Conservation (phyloP, 2,329 filamentous ascomycete species). For the Herpotrichia juniperi region DNA sequence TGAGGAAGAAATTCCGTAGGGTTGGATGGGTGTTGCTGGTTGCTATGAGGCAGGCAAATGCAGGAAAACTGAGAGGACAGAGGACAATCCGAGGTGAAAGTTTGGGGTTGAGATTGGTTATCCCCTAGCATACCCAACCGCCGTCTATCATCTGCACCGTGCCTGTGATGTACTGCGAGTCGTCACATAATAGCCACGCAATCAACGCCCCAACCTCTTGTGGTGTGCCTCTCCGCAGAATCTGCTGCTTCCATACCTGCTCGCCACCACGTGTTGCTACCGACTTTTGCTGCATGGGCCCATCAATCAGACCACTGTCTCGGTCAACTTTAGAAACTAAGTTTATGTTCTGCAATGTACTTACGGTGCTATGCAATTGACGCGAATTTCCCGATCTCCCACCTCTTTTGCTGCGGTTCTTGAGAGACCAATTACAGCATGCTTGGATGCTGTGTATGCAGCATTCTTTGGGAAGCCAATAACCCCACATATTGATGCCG, state of each 20-base stretch:
- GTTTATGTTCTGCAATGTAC: neutral
- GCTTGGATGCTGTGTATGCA: constrained; percentile 32
- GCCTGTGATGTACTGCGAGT: constrained; percentile 21
- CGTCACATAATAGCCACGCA: constrained; percentile 18
- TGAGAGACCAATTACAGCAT: constrained; percentile 41
- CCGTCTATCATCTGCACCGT: constrained; percentile 18
- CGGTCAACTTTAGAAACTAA: neutral
- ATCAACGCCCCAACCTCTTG: constrained; percentile 19
- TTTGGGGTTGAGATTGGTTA: neutral
- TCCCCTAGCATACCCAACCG: constrained; percentile 21
- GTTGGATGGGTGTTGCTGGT: neutral
- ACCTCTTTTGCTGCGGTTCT: constrained; percentile 33
- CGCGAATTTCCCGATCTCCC: constrained; percentile 10
- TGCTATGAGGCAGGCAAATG: no score
- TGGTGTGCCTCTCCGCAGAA: constrained; percentile 16
- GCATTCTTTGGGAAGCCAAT: constrained; percentile 15
- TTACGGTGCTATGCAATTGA: constrained; percentile 16
- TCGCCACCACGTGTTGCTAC: constrained; percentile 15
- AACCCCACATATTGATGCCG: constrained; percentile 12
- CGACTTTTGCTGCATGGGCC: constrained; percentile 17
- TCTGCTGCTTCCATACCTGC: constrained; percentile 17
- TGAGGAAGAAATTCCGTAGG: constrained; percentile 13
- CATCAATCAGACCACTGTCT: constrained; percentile 13
- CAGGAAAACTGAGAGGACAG: no score
- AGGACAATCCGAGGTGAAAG: neutral